Conservation (phyloP, 345 rosid genomes). For the Eucalyptus camaldulensis region DNA sequence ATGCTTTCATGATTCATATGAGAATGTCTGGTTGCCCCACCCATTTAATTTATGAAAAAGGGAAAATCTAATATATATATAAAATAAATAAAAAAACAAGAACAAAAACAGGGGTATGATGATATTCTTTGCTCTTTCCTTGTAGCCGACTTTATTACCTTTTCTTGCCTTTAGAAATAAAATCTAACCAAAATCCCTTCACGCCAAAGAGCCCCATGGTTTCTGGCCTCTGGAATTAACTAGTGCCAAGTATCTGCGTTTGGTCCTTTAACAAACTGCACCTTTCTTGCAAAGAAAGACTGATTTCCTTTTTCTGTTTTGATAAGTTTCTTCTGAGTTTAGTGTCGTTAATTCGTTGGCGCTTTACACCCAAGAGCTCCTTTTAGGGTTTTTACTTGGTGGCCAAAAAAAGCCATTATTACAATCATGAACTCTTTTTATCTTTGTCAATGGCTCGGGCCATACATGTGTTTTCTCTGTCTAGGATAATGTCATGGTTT, state of each 20-base stretch:
- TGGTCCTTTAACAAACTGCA: constrained; percentile 7
- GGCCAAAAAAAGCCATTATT: not conserved
- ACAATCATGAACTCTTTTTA: not conserved
- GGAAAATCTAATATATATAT: not conserved
- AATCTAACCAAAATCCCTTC: not conserved
- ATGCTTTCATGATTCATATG: constrained; percentile 14
- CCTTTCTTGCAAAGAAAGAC: constrained; percentile 19
- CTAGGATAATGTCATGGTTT: not conserved
- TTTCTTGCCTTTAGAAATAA: not conserved
- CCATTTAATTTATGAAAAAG: not conserved
- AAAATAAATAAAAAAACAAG: not conserved
- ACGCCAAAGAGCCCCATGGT: constrained; percentile 1
- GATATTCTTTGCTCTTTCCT: constrained; percentile 2
- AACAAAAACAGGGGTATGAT: not conserved
- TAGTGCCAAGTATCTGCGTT: not conserved
- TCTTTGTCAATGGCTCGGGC: not conserved
- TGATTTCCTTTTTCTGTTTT: not conserved
- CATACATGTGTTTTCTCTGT: not conserved
- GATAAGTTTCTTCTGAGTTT: not conserved
- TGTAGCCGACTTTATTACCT: not conserved
- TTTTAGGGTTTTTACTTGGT: not conserved
- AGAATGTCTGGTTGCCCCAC: constrained; percentile 20
- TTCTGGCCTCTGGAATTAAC: not conserved
- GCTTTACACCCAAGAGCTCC: not conserved
- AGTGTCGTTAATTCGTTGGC: not conserved